phyloP scores from a whole-genome alignment of 108 stramenopile species.

The Skeletonema costatum region DNA sequence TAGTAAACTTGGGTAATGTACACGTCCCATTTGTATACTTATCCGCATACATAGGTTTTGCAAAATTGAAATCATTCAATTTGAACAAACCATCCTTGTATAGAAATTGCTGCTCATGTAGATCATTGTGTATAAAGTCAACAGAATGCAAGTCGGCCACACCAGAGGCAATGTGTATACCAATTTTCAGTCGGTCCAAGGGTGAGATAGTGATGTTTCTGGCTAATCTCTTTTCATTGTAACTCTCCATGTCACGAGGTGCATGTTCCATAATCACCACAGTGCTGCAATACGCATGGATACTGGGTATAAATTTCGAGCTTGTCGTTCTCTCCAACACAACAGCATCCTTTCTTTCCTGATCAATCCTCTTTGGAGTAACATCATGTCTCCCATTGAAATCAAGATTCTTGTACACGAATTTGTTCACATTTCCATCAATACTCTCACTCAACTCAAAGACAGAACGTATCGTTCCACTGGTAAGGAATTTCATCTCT shows the following conservation, averaged over 20 bases:
- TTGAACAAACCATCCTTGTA: conserved; percentile 34
- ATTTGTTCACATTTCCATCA: conserved; percentile 35
- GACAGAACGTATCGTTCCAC: not conserved
- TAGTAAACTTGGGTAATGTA: not conserved
- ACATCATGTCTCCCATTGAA: not conserved
- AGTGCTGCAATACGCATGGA: conserved; percentile 41
- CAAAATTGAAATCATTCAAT: conserved; percentile 33
- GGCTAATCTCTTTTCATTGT: conserved; percentile 35
- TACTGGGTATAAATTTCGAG: conserved; percentile 35
- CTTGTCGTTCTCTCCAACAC: conserved; percentile 31
- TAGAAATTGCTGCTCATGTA: conserved; percentile 52
- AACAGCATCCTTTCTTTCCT: conserved; percentile 42
- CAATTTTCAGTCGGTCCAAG: conserved; percentile 14
- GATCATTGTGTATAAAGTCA: conserved; percentile 56
- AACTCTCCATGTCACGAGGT: conserved; percentile 48
- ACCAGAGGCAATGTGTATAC: conserved; percentile 51
- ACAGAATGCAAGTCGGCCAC: conserved; percentile 60
- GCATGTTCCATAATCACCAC: conserved; percentile 48
- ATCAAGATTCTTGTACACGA: conserved; percentile 40
- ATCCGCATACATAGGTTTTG: conserved; percentile 38
- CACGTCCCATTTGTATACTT: conserved; percentile 30
- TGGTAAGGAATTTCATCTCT: conserved; percentile 25
- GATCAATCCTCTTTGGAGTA: conserved; percentile 18
- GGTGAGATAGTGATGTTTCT: conserved; percentile 8
- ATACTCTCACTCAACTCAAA: conserved; percentile 9